Conservation (phyloP, 176 grass and related monocot genomes). For the Miscanthus lutarioriparius region DNA sequence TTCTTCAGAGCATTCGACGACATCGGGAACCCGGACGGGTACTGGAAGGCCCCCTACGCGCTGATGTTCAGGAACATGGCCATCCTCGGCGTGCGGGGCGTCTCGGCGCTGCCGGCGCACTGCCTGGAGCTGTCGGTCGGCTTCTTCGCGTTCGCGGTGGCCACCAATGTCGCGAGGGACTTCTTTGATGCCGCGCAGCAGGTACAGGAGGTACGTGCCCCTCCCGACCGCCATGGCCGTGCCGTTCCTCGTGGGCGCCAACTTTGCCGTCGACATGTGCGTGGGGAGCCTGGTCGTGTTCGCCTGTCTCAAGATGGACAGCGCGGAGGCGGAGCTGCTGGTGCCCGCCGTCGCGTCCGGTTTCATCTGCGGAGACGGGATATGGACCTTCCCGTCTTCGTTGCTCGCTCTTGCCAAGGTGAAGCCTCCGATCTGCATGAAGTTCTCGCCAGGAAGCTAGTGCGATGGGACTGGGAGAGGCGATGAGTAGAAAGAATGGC, state of each 20-base stretch:
- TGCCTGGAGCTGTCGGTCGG: too few relatives aligned
- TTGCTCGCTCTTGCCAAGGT: conserved; percentile 69
- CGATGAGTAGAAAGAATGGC: background rate
- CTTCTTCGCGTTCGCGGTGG: too few relatives aligned
- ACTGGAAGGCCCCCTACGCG: conserved; percentile 88
- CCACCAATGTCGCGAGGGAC: too few relatives aligned
- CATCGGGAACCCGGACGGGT: conserved; percentile 66
- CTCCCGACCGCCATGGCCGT: conserved; percentile 80
- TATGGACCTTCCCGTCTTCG: conserved; percentile 85
- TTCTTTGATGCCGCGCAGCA: background rate
- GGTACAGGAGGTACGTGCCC: conserved; percentile 51
- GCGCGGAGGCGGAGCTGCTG: conserved; percentile 43
- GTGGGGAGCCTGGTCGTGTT: conserved; percentile 67
- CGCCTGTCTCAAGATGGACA: conserved; percentile 51
- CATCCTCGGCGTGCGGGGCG: conserved; percentile 68
- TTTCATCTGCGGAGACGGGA: conserved; percentile 85
- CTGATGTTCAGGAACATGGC: conserved; percentile 88
- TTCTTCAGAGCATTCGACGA: conserved; percentile 80
- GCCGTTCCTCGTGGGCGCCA: conserved; percentile 81
- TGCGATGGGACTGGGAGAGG: background rate
- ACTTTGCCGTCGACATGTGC: conserved; percentile 83
- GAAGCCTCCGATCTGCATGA: conserved; percentile 87
- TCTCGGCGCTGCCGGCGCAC: conserved; percentile 57
- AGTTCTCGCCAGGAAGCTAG: conserved; percentile 56
- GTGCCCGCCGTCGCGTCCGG: conserved; percentile 83